Evolutionary conservation across 2,329 filamentous ascomycete genomes (phyloP).

Genomic region (Shiraia bambusicola): DNA sequence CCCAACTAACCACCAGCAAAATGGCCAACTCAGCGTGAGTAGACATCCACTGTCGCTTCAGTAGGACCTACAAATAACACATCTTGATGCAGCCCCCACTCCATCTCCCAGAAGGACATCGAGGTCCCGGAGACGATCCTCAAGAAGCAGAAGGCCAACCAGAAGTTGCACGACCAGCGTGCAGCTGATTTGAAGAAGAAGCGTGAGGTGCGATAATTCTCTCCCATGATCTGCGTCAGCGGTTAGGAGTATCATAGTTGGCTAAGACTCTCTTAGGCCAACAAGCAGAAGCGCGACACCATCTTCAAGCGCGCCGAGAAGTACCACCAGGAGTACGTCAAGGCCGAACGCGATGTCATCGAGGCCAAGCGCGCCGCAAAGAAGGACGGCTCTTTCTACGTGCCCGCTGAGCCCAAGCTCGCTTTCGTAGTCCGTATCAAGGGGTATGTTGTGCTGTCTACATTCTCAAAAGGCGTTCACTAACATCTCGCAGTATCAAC

Average conservation of each 20-base stretch:
- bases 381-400: slow-evolving; percentile 90
- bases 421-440: slow-evolving; percentile 99
- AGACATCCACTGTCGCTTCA: not conserved
- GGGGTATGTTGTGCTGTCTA: slow-evolving; percentile 60
- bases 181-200: slow-evolving; percentile 78
- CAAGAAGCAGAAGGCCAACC: slow-evolving; percentile 99
- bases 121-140: slow-evolving; percentile 98
- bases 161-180: slow-evolving; percentile 94
- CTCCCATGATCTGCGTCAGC: slow-evolving; percentile 40
- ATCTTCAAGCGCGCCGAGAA: slow-evolving; percentile 99
- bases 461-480: not conserved
- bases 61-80: not conserved
- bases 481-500: slow-evolving; percentile 77
- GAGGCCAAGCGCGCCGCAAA: slow-evolving; percentile 87
- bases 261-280: slow-evolving; percentile 66
- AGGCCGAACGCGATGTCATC: slow-evolving; percentile 95
- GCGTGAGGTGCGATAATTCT: slow-evolving; percentile 83
- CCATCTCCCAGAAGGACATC: slow-evolving; percentile 92
- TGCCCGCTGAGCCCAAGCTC: slow-evolving; percentile 93
- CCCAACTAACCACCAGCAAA: slow-evolving; percentile 41
- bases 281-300: slow-evolving; percentile 97
- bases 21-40: slow-evolving; percentile 43
- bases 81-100: slow-evolving; percentile 28
- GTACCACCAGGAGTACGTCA: slow-evolving; percentile 99
- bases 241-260: slow-evolving; percentile 43